Conservation (phyloP, 2,329 filamentous ascomycete species). For the Talaromyces albobiverticillius region DNA sequence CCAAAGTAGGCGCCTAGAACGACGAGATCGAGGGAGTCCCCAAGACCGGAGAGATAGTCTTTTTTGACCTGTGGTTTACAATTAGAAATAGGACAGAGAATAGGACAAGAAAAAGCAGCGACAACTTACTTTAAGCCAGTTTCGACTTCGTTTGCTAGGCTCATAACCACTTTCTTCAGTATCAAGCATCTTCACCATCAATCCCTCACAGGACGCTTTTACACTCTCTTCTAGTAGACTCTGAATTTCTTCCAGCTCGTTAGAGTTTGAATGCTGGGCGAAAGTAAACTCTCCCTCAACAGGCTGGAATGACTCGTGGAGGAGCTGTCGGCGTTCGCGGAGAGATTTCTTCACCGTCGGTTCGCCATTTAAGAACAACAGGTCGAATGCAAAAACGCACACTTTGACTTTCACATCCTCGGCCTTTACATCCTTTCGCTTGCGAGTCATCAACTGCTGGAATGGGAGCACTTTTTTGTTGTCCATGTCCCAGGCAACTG, state of each 20-base stretch:
- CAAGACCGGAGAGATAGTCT: slow-evolving; percentile 89
- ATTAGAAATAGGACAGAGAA: not conserved
- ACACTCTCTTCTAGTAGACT: slow-evolving; percentile 88
- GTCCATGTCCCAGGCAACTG: slow-evolving; percentile 90
- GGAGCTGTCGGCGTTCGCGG: slow-evolving; percentile 74
- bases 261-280: slow-evolving; percentile 80
- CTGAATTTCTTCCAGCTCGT: slow-evolving; percentile 91
- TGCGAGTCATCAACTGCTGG: slow-evolving; percentile 96
- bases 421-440: slow-evolving; percentile 93
- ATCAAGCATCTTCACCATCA: slow-evolving; percentile 99
- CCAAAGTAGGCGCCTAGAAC: slow-evolving; percentile 93
- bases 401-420: slow-evolving; percentile 97
- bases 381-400: slow-evolving; percentile 93
- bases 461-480: slow-evolving; percentile 97
- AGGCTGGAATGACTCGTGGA: slow-evolving; percentile 69
- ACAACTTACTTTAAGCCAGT: slow-evolving; percentile 82
- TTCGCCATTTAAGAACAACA: slow-evolving; percentile 90
- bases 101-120: not conserved
- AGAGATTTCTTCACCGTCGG: slow-evolving; percentile 82
- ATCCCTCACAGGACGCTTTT: slow-evolving; percentile 90
- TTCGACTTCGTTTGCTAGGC: slow-evolving; percentile 90
- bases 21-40: slow-evolving; percentile 93
- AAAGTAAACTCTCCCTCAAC: slow-evolving; percentile 89
- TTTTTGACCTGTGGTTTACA: slow-evolving; percentile 76
- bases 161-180: slow-evolving; percentile 91